phyloP scores from a whole-genome alignment of 768 basidiomycete genomes.

The Saitozyma sp. region DNA sequence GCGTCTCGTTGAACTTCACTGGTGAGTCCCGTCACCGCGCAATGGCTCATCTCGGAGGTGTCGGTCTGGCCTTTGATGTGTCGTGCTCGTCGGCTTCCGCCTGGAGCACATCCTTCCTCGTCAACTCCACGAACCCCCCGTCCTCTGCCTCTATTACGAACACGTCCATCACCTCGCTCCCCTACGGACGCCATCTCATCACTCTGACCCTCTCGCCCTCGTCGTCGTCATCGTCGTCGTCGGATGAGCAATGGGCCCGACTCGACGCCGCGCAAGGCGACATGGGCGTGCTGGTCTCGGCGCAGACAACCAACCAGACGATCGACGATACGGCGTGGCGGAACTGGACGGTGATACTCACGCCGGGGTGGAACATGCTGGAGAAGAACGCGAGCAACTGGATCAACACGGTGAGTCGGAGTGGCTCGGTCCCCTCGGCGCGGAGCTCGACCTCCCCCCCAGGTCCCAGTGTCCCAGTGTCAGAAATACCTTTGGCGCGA shows the following conservation, averaged over 20 bases:
- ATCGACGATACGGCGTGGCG: slow-evolving; percentile 46
- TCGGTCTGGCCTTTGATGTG: background rate
- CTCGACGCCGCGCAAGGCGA: slow-evolving; percentile 23
- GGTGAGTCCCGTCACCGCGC: slow-evolving; percentile 11
- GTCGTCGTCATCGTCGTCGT: background rate
- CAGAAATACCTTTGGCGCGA: no score
- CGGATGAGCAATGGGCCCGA: slow-evolving; percentile 8
- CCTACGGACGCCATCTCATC: slow-evolving; percentile 22
- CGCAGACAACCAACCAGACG: slow-evolving; percentile 20
- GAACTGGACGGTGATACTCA: slow-evolving; percentile 23
- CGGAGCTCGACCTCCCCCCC: no score
- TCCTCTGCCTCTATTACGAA: background rate
- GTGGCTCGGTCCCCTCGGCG: no score
- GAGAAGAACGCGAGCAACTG: slow-evolving; percentile 34
- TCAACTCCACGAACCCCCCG: slow-evolving; percentile 17
- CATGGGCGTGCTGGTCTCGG: slow-evolving; percentile 15
- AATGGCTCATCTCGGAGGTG: background rate
- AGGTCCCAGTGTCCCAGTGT: no score
- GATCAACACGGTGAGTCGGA: slow-evolving; percentile 30
- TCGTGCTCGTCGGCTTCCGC: background rate
- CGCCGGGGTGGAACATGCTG: slow-evolving; percentile 46
- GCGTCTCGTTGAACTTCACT: slow-evolving; percentile 32
- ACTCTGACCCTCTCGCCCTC: slow-evolving; percentile 13
- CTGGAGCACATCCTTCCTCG: slow-evolving; percentile 1
- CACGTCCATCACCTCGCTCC: slow-evolving; percentile 14